phyloP scores from a whole-genome alignment of 495 filamentous ascomycete species.

The Talaromyces trachyspermus region DNA sequence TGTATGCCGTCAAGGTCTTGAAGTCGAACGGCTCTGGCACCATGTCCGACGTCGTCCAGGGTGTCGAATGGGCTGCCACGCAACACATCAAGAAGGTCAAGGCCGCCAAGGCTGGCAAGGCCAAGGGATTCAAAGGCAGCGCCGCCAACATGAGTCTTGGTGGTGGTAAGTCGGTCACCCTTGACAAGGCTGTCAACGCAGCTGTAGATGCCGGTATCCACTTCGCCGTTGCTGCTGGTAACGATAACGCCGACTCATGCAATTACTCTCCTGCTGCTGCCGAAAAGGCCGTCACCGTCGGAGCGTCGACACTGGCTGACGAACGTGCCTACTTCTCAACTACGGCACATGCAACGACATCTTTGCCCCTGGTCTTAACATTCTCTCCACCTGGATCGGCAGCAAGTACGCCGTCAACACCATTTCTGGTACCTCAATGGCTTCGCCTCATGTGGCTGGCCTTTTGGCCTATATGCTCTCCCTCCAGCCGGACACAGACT shows the following conservation, averaged over 20 bases:
- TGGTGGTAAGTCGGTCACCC: constrained; percentile 84
- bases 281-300: constrained; percentile 89
- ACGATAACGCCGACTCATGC: constrained; percentile 98
- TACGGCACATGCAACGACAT: constrained; percentile 99
- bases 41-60: constrained; percentile 98
- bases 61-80: constrained; percentile 90
- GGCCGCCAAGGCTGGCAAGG: constrained; percentile 69
- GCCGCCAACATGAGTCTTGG: constrained; percentile 99
- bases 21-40: constrained; percentile 94
- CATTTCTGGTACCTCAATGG: constrained; percentile 99
- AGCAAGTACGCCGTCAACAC: constrained; percentile 91
- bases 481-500: constrained; percentile 81
- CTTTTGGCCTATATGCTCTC: constrained; percentile 97
- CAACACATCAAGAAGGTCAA: constrained; percentile 66
- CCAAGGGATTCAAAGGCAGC: constrained; percentile 94
- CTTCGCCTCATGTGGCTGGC: constrained; percentile 93
- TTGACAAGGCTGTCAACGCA: constrained; percentile 90
- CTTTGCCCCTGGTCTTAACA: constrained; percentile 96
- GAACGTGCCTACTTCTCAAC: constrained; percentile 99
- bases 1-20: constrained; percentile 97
- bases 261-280: constrained; percentile 98
- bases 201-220: constrained; percentile 85
- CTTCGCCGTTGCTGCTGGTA: constrained; percentile 97
- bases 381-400: constrained; percentile 95
- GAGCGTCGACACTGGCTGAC: constrained; percentile 86